A percentile compares a stretch with the other conserved stretches of the same genome.
Evolutionary conservation across 2,329 filamentous ascomycete genomes (phyloP).

Genomic region (Daldinia eschscholtzii): DNA sequence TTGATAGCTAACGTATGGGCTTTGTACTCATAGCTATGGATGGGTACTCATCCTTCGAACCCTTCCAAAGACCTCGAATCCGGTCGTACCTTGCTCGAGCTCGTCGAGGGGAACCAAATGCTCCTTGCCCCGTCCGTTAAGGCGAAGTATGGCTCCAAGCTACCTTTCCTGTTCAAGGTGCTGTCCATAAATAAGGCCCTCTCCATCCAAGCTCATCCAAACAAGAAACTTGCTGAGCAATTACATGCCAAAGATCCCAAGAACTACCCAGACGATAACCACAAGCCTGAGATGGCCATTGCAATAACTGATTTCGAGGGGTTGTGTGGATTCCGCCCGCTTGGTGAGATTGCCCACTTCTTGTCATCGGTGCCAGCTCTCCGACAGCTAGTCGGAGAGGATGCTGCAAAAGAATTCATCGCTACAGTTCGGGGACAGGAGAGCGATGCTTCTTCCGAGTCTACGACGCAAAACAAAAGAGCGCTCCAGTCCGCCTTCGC

Average conservation of each 20-base stretch:
- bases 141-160: conserved; percentile 80
- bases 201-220: conserved; percentile 96
- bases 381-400: conserved; percentile 74
- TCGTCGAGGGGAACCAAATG: conserved; percentile 87
- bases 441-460: conserved; percentile 54
- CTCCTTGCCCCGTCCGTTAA: conserved; percentile 81
- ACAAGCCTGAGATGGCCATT: conserved; percentile 99
- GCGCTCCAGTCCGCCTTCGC: conserved; percentile 81
- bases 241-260: conserved; percentile 87
- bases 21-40: conserved; percentile 81
- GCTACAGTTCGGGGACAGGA: conserved; percentile 66
- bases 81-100: conserved; percentile 85
- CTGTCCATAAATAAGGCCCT: conserved; percentile 95
- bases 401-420: conserved; percentile 69
- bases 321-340: conserved; percentile 92
- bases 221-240: conserved; percentile 92
- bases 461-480: conserved; percentile 75
- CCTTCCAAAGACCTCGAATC: conserved; percentile 91
- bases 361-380: conserved; percentile 70
- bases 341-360: conserved; percentile 89
- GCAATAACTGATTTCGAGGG: conserved; percentile 97
- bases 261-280: conserved; percentile 99
- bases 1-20: conserved; percentile 31
- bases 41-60: conserved; percentile 97
- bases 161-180: conserved; percentile 98